Evolutionary conservation across 306 rosid species (phyloP), one percentile per base, ranked within the genome.

Genomic region (Sindora glabra): DNA sequence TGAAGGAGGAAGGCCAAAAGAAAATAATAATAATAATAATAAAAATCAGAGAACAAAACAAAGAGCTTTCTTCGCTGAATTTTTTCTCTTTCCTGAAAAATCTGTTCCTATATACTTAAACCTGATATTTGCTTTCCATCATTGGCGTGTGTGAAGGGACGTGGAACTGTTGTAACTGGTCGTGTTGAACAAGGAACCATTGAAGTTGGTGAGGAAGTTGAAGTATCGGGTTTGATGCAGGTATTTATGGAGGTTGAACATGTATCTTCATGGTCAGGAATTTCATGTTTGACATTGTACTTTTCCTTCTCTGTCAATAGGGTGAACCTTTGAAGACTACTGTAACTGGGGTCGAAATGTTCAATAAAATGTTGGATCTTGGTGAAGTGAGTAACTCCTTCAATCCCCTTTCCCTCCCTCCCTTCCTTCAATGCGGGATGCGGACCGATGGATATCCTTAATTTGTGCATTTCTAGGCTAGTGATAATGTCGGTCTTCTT

Each of bases 101-200:
- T 2, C 36, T 53, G 44, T 27, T 63, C 64, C 27, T 37, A 48
- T n/a, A 25, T 38, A 36, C 37, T 41, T 4, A 41, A 15, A 5
- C 45, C 19, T 59, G 8, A 49, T 22, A 13, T 38, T 10, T 40
- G 34, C 51, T 41, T 36, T 32, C 24, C 38, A 51, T 66, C 14
- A 30, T 22, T 23, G 34, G 37, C 42, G 17, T 65, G 36, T 73
- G 40, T 60, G 55, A 77, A 86, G 95, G 95, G 97, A 33, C 97
- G 94, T 65, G 97, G 97, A 76, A 90, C 97, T 70, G 97, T 90
- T 62, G 94, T 82, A 44, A 90, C 95, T 19, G 97, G 97, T 25
- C 94, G 95, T 26, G 81, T 90, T 74, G 97, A 90, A 68, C 97
- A 90, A 80, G 95, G 97, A 34, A 76, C 68, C 33, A 70, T 87